Conservation (phyloP, 805 yeast species). For the Candida tibetensis region DNA sequence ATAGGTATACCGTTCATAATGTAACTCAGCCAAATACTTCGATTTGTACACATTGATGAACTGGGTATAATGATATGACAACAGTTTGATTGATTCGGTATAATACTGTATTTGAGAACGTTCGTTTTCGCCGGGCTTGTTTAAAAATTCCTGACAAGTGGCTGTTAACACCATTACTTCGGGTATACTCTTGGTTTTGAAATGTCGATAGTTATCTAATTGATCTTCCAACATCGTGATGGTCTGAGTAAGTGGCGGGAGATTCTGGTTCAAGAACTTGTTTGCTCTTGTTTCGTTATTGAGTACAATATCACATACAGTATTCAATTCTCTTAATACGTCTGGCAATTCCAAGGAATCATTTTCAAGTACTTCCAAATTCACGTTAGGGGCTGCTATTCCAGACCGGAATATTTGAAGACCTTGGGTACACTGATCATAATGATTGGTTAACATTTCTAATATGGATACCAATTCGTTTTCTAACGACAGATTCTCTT, state of each 20-base stretch:
- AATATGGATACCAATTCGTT: slow-evolving; percentile 67
- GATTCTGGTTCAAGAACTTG: slow-evolving; percentile 17
- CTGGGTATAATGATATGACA: slow-evolving; percentile 35
- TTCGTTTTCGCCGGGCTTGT: slow-evolving; percentile 9
- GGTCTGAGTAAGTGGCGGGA: slow-evolving; percentile 13
- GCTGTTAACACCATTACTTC: slow-evolving; percentile 20
- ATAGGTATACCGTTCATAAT: slow-evolving; percentile 38
- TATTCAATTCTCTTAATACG: slow-evolving; percentile 48
- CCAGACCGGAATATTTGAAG: slow-evolving; percentile 33
- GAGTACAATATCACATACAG: slow-evolving; percentile 33
- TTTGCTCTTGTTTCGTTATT: slow-evolving; percentile 34
- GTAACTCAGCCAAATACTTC: slow-evolving; percentile 36
- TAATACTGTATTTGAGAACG: slow-evolving; percentile 15
- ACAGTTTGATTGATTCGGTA: slow-evolving; percentile 26
- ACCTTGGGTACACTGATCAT: slow-evolving; percentile 69
- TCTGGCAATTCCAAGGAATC: slow-evolving; percentile 58
- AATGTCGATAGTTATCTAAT: slow-evolving; percentile 16
- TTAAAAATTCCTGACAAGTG: slow-evolving; percentile 13
- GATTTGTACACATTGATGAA: slow-evolving; percentile 32
- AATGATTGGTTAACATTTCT: slow-evolving; percentile 74
- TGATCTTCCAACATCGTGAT: slow-evolving; percentile 16
- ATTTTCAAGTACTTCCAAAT: slow-evolving; percentile 44
- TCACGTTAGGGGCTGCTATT: slow-evolving; percentile 10
- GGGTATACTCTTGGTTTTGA: slow-evolving; percentile 26
- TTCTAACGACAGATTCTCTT: slow-evolving; percentile 52